Evolutionary conservation across 495 filamentous ascomycete species (phyloP).

Genomic region (Zalerion maritima): DNA sequence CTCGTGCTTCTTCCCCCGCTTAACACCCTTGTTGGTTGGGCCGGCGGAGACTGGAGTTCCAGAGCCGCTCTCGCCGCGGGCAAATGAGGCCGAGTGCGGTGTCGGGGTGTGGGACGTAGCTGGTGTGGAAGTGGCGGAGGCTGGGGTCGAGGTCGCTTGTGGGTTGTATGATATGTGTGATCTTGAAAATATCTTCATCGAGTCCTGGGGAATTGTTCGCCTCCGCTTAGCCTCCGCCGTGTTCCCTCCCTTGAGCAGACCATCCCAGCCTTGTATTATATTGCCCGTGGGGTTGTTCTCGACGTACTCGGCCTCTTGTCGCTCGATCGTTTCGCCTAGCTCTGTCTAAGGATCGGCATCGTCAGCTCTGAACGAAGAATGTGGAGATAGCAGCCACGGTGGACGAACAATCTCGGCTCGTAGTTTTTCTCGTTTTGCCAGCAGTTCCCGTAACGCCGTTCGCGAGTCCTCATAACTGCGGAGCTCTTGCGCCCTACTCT

Average conservation of each 20-base stretch:
- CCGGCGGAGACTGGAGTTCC: slow-evolving; percentile 28
- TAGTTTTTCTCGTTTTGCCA: too few relatives aligned
- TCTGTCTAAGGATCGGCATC: too few relatives aligned
- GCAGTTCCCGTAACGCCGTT: too few relatives aligned
- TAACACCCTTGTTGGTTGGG: slow-evolving; percentile 17
- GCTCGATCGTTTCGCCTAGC: slow-evolving; percentile 67
- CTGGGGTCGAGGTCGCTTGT: slow-evolving; percentile 21
- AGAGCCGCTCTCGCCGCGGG: slow-evolving; percentile 23
- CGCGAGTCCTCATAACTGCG: too few relatives aligned
- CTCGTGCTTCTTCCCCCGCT: slow-evolving; percentile 28
- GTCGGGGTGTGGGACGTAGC: slow-evolving; percentile 31
- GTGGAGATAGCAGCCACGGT: too few relatives aligned
- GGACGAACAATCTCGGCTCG: too few relatives aligned
- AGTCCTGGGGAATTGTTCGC: slow-evolving; percentile 33
- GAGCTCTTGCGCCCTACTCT: too few relatives aligned
- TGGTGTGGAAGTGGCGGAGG: slow-evolving; percentile 5
- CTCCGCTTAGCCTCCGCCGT: slow-evolving; percentile 31
- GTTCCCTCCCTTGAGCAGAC: slow-evolving; percentile 75
- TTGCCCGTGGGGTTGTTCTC: slow-evolving; percentile 83
- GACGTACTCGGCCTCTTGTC: slow-evolving; percentile 75
- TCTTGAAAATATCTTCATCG: slow-evolving; percentile 42
- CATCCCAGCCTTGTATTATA: slow-evolving; percentile 94
- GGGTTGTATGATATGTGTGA: slow-evolving; percentile 43
- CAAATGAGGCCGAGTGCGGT: slow-evolving; percentile 31
- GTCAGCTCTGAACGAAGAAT: too few relatives aligned